Conservation (phyloP, 2,329 filamentous ascomycete species). For the Cordyceps farinosa region DNA sequence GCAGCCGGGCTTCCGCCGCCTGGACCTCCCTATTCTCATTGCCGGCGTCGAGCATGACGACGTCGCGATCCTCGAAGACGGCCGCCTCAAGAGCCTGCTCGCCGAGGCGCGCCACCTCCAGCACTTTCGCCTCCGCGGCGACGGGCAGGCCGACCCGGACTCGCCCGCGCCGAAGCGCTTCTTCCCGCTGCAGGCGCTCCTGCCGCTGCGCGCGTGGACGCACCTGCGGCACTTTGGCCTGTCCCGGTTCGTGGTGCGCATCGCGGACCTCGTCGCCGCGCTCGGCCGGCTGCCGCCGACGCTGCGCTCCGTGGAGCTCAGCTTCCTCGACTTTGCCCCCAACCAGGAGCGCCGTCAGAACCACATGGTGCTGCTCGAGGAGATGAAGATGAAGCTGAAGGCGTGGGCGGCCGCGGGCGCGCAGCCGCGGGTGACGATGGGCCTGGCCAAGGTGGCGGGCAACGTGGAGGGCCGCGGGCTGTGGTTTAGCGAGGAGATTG, state of each 20-base stretch:
- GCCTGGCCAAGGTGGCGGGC: background rate
- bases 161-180: background rate
- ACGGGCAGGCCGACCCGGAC: constrained; percentile 13
- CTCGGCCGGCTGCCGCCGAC: constrained; percentile 28
- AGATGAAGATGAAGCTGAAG: background rate
- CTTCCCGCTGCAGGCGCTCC: constrained; percentile 27
- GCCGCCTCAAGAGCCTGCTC: constrained; percentile 21
- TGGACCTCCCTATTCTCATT: background rate
- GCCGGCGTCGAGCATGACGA: background rate
- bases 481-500: constrained; percentile 5
- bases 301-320: constrained; percentile 32
- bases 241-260: constrained; percentile 25
- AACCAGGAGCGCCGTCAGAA: background rate
- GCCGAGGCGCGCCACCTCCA: constrained; percentile 20
- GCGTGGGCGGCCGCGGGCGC: background rate
- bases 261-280: constrained; percentile 27
- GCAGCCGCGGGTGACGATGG: constrained; percentile 1
- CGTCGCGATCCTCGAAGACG: background rate
- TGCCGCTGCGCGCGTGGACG: constrained; percentile 29
- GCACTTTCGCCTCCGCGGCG: constrained; percentile 23
- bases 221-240: constrained; percentile 32
- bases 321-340: constrained; percentile 27
- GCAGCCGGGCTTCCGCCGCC: background rate
- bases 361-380: background rate
- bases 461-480: background rate